Conservation (phyloP, 202 grass and related monocot species). For the Dendrocalamus latiflorus region DNA sequence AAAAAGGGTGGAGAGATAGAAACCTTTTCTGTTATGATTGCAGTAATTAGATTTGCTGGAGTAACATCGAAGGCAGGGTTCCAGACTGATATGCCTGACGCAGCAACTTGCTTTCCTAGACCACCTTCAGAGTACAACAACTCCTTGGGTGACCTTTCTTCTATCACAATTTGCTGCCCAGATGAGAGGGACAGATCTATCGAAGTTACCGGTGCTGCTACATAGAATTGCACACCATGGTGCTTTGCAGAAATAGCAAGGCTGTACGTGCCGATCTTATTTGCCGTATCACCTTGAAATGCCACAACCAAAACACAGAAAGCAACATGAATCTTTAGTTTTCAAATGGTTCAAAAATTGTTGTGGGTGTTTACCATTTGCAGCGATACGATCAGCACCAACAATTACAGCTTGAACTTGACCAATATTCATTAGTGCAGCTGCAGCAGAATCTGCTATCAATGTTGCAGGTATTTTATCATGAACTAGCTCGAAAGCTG, state of each 20-base stretch:
- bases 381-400: conserved; percentile 78
- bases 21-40: conserved; percentile 93
- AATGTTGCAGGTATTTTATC: too few relatives aligned
- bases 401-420: conserved; percentile 51
- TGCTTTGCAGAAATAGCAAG: conserved; percentile 42
- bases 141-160: conserved; percentile 89
- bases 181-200: conserved; percentile 73
- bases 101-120: conserved; percentile 85
- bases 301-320: not conserved
- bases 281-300: conserved; percentile 85
- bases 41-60: conserved; percentile 80
- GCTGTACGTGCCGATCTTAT: conserved; percentile 81
- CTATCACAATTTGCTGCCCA: conserved; percentile 76
- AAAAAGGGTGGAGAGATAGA: not conserved
- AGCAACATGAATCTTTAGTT: conserved; percentile 17
- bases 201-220: conserved; percentile 84
- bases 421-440: conserved; percentile 62
- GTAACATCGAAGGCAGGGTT: conserved; percentile 94
- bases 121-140: conserved; percentile 88
- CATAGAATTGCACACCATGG: conserved; percentile 52
- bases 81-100: conserved; percentile 76
- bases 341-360: conserved; percentile 22
- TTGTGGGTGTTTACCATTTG: conserved; percentile 41
- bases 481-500: conserved; percentile 85
- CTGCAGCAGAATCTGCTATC: conserved; percentile 87